A percentile compares a stretch with the other conserved stretches of the same genome.
phyloP scores from a whole-genome alignment of 345 rosid genomes.

The Linum tenue region DNA sequence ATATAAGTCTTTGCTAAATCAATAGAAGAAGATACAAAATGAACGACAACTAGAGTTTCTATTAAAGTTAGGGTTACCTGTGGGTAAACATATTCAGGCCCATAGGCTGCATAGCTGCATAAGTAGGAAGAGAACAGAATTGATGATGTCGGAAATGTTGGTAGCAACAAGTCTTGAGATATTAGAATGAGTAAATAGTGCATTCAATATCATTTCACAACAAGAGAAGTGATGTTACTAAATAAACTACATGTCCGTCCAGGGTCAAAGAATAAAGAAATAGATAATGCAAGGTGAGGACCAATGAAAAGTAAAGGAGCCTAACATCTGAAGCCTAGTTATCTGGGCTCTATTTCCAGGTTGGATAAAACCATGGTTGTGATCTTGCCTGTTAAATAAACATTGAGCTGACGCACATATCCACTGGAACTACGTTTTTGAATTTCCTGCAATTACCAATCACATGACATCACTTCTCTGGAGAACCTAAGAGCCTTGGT shows the following conservation, averaged over 20 bases:
- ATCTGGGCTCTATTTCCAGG: neutral
- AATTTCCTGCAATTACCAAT: conserved; percentile 71
- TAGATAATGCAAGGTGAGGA: conserved; percentile 9
- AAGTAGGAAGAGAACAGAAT: conserved; percentile 7
- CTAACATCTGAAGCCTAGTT: conserved; percentile 16
- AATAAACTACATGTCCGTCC: conserved; percentile 8
- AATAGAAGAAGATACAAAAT: no score
- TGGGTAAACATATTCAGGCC: conserved; percentile 68
- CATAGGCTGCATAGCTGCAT: conserved; percentile 68
- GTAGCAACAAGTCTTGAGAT: neutral
- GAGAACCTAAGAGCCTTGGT: conserved; percentile 20
- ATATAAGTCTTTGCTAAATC: neutral
- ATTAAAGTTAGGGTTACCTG: conserved; percentile 35
- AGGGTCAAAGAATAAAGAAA: no score
- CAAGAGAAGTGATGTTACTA: neutral
- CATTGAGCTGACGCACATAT: conserved; percentile 49
- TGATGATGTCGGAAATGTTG: conserved; percentile 2
- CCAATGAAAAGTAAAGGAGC: conserved; percentile 10
- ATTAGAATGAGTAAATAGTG: no score
- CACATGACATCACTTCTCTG: conserved; percentile 51
- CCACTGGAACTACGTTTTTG: conserved; percentile 50
- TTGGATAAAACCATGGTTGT: conserved; percentile 21
- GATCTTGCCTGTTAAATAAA: conserved; percentile 59
- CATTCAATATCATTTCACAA: no score
- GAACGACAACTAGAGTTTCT: no score